A percentile compares a stretch with the other conserved stretches of the same genome.
Conservation (phyloP, 306 rosid species). For the Prinsepia uniflora region DNA sequence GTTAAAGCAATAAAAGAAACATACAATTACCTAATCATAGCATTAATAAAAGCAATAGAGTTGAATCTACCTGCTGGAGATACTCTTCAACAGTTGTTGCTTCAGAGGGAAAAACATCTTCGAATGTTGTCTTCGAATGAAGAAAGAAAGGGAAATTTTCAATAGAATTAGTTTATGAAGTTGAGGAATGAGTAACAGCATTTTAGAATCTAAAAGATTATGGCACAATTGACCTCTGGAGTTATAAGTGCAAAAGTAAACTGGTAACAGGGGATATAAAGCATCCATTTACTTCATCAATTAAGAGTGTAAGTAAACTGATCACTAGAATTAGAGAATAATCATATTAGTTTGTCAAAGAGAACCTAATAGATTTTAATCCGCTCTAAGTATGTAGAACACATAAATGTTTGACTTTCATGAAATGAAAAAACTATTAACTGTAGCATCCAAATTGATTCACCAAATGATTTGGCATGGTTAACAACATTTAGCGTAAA, state of each 20-base stretch:
- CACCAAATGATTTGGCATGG: neutral
- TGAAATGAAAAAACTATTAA: neutral
- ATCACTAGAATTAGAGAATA: neutral
- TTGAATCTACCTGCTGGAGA: conserved; percentile 80
- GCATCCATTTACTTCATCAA: neutral
- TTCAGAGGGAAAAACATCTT: conserved; percentile 96
- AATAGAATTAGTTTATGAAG: conserved; percentile 9
- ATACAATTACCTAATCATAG: neutral
- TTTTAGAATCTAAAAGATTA: conserved; percentile 1
- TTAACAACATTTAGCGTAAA: neutral
- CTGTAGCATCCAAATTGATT: conserved; percentile 1
- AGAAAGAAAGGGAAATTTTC: conserved; percentile 6
- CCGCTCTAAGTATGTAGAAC: neutral
- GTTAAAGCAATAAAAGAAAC: neutral
- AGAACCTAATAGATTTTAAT: neutral
- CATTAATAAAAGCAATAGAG: conserved; percentile 8
- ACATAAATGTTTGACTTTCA: neutral
- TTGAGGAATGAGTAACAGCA: conserved; percentile 23
- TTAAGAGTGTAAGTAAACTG: neutral
- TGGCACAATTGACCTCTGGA: neutral
- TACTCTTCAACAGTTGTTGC: conserved; percentile 97
- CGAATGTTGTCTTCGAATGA: conserved; percentile 77
- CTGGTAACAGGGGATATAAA: neutral
- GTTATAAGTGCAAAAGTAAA: neutral
- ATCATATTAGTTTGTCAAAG: neutral